Evolutionary conservation across 2,329 filamentous ascomycete genomes (phyloP).

Genomic region (Parafenestella ontariensis): DNA sequence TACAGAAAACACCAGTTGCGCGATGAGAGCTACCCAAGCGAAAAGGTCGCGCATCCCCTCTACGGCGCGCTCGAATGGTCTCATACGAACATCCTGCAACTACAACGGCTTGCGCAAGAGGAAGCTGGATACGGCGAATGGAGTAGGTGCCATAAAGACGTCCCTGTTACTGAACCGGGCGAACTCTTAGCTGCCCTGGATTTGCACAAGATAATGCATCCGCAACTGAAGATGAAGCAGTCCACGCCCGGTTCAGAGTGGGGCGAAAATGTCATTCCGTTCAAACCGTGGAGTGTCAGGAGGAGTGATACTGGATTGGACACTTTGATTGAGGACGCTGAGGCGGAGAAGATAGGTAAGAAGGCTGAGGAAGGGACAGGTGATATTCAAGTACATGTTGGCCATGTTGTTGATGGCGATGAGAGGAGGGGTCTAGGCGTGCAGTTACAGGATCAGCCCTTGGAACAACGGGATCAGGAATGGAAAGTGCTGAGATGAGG

Average conservation of each 20-base stretch:
- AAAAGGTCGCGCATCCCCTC: conserved; percentile 5
- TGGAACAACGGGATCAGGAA: conserved; percentile 14
- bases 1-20: not conserved
- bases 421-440: not conserved
- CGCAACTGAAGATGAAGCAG: conserved; percentile 3
- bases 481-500: not conserved
- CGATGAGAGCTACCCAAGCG: conserved; percentile 1
- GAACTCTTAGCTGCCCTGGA: conserved; percentile 9
- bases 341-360: not conserved
- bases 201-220: conserved; percentile 12
- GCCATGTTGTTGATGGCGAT: not conserved
- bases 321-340: conserved; percentile 15
- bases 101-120: conserved; percentile 33
- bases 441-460: not conserved
- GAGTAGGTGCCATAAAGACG: conserved; percentile 10
- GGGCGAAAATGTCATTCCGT: conserved; percentile 4
- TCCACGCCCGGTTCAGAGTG: not conserved
- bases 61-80: conserved; percentile 18
- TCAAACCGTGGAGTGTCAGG: conserved; percentile 9
- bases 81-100: conserved; percentile 22
- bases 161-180: conserved; percentile 12
- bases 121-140: conserved; percentile 15
- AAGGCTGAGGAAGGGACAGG: not conserved
- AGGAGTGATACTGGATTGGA: conserved; percentile 19
- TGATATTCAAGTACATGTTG: not conserved